Evolutionary conservation across 2,329 filamentous ascomycete genomes (phyloP), one percentile per base, ranked within the genome.

Genomic region (Talaromyces sp.): DNA sequence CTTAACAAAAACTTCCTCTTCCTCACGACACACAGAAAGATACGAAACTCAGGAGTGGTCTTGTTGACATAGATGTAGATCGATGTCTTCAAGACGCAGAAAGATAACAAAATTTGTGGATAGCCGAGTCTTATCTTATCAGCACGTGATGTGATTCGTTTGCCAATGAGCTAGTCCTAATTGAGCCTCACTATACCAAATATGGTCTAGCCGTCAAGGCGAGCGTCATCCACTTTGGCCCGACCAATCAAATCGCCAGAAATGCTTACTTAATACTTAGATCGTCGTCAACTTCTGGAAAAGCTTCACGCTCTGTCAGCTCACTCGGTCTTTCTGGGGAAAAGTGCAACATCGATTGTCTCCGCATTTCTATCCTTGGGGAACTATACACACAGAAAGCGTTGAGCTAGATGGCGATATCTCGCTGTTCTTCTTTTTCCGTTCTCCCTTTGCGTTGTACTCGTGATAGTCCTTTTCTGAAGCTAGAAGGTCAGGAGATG

Each of bases 71-170:
- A 28, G 7, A 28, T n/a, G n/a, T n/a, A n/a, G n/a, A n/a, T n/a
- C n/a, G n/a, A n/a, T n/a, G 25, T 28, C 8, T 17, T 21, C 9
- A 8, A 22, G 11, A 33, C 2, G 6, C 5, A 9, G 33, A 17
- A 28, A 36, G 57, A 59, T 59, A 59, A 51, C 55, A 50, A 59
- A 59, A 59, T 59, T 59, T 59, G 57, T 59, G 57, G 57, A 59
- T 59, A 56, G 57, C 57, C 45, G 43, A 8, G 13, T 33, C 52
- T 59, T 56, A 59, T 55, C 57, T 59, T 59, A 59, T 59, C 57
- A 9, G 21, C 57, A 59, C 57, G 57, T 59, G 57, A 59, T n/a
- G 13, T 5, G 8, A n/a, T 40, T 43, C 55, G 54, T 50, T 51
- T 50, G 25, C 4, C 5, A 8, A 1, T 4, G 10, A 9, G 5